Conservation (phyloP, 2,329 filamentous ascomycete genomes). For the Aspergillus quadrilineatus region DNA sequence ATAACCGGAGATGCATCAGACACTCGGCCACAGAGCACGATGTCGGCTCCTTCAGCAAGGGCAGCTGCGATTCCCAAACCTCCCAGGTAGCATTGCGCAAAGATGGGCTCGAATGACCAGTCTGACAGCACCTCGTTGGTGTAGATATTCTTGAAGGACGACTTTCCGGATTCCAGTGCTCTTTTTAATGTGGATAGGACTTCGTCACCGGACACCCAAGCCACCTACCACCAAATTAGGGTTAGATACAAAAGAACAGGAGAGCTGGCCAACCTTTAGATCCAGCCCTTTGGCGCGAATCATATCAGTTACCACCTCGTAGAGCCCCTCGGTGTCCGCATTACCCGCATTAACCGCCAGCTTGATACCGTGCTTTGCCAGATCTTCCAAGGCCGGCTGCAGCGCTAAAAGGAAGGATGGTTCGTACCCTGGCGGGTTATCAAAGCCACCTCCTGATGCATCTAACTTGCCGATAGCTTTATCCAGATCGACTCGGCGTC, state of each 20-base stretch:
- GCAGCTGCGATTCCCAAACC: constrained; percentile 42
- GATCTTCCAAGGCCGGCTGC: constrained; percentile 40
- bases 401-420: constrained; percentile 53
- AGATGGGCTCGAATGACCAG: constrained; percentile 38
- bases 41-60: constrained; percentile 43
- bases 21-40: constrained; percentile 47
- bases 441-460: constrained; percentile 9
- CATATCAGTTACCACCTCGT: constrained; percentile 39
- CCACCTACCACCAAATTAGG: constrained; percentile 33
- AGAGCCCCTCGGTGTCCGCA: constrained; percentile 43
- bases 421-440: constrained; percentile 48
- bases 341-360: constrained; percentile 48
- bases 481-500: constrained; percentile 39
- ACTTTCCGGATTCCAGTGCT: constrained; percentile 31
- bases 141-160: constrained; percentile 43
- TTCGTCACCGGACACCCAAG: constrained; percentile 51
- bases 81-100: constrained; percentile 38
- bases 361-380: constrained; percentile 44
- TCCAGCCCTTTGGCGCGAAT: constrained; percentile 40
- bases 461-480: constrained; percentile 11
- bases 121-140: constrained; percentile 35
- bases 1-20: constrained; percentile 48
- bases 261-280: constrained; percentile 33
- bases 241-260: not conserved
- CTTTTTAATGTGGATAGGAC: constrained; percentile 37